Evolutionary conservation across 1,139 yeast genomes (phyloP), one percentile per base, ranked within the genome.

Genomic region (Eremothecium cymbalariae): DNA sequence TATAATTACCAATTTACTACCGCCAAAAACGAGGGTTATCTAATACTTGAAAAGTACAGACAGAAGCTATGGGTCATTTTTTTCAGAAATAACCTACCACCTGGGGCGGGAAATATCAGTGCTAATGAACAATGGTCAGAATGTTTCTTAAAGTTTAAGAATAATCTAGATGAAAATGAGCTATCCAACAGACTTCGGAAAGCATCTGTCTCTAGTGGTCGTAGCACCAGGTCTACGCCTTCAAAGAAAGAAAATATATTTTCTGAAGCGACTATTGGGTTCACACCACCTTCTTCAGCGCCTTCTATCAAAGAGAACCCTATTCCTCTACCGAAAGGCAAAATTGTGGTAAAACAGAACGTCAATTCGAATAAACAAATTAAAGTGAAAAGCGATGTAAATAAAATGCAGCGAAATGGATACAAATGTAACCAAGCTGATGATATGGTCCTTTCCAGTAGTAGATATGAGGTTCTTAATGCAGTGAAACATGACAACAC

Each of bases 1-100:
- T 80, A 79, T 52, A 88, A 80, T 55, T 80, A 77, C 55, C 90
- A 80, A 50, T 79, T 80, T 54, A 70, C 72, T 43, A 79, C 72
- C 30, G 60, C 57, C 9, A 60, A 57, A n/a, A 61, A 60, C 24
- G 70, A 62, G 36, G 88, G 88, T 1, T 79, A 73, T 47, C 62
- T 80, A 34, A 77, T 80, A 11, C 54, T 80, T 23, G 88, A 80
- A 47, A 62, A 77, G 46, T 65, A 74, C 36, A 70, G 69, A 43
- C 67, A 68, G 39, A 78, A 77, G 28, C 72, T 72, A 43, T 64
- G 81, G 58, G 67, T 79, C 4, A 76, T 80, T 38, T 63, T 80
- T 36, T 36, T 60, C 8, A 60, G 63, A 20, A 32, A 47, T 35
- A 24, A 17, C 25, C 38, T 34, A 23, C 42, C 30, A 16, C 32